Percentiles rank a stretch among this genome's conserved stretches.
These are phyloP conservation scores for Jacaranda mimosifolia DNA, from an alignment of 257 asterid species.

Conservation along the genomic window DNA sequence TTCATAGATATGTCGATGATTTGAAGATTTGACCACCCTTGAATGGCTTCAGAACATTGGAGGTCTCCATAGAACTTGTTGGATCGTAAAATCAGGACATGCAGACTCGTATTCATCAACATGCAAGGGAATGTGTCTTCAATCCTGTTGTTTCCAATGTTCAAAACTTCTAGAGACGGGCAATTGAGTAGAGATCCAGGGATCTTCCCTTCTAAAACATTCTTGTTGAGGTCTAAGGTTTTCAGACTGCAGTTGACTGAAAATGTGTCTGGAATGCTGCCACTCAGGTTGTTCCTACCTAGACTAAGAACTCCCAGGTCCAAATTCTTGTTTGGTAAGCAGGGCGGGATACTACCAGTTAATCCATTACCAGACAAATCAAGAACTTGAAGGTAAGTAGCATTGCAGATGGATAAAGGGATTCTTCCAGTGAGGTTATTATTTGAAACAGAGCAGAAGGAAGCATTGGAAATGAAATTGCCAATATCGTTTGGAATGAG, in stretches of 20 bases:
- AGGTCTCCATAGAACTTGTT: slow-evolving; percentile 45
- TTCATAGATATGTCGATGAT: slow-evolving; percentile 40
- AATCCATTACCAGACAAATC: slow-evolving; percentile 53
- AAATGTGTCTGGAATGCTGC: slow-evolving; percentile 51
- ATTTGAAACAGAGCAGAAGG: slow-evolving; percentile 42
- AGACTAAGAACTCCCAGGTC: slow-evolving; percentile 45
- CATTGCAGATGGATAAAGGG: slow-evolving; percentile 53
- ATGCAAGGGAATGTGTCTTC: slow-evolving; percentile 56
- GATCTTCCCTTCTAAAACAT: slow-evolving; percentile 45
- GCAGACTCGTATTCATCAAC: slow-evolving; percentile 29
- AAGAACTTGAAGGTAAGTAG: slow-evolving; percentile 45
- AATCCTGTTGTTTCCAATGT: slow-evolving; percentile 51
- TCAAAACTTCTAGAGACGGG: slow-evolving; percentile 46
- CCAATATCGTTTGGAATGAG: slow-evolving; percentile 24
- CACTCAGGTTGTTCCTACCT: slow-evolving; percentile 42
- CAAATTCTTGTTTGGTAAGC: slow-evolving; percentile 18
- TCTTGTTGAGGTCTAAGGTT: slow-evolving; percentile 53
- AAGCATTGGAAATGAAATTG: background rate
- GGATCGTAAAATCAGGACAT: slow-evolving; percentile 45
- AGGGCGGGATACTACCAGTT: slow-evolving; percentile 50
- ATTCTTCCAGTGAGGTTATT: slow-evolving; percentile 47
- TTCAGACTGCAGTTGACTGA: slow-evolving; percentile 30
- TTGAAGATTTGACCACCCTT: slow-evolving; percentile 38
- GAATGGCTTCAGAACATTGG: slow-evolving; percentile 21
- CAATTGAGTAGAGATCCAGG: slow-evolving; percentile 54